These are phyloP conservation scores for Boechera divaricarpa DNA, from an alignment of 345 rosid genomes.

Conservation along the genomic window DNA sequence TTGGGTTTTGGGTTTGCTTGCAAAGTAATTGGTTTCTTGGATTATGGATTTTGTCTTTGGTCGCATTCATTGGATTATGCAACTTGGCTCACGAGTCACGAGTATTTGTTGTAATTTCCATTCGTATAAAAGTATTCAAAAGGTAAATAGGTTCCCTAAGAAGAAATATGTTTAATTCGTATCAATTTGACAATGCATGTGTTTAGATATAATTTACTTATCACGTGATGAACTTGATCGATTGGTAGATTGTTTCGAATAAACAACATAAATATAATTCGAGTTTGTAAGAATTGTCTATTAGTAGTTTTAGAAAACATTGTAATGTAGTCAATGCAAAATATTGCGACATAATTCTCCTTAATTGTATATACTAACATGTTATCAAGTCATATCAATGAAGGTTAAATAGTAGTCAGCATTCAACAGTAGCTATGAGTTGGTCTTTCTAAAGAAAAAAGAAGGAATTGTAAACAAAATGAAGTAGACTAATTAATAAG, in stretches of 20 bases:
- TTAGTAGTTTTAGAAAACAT: background rate
- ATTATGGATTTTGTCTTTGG: constrained; percentile 27
- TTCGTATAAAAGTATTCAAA: background rate
- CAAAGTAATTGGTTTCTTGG: constrained; percentile 35
- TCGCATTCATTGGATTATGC: constrained; percentile 16
- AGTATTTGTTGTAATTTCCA: too few relatives aligned
- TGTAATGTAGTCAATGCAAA: background rate
- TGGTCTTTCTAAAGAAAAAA: background rate
- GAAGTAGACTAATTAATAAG: background rate
- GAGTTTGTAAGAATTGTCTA: background rate
- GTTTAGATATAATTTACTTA: background rate
- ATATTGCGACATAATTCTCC: background rate
- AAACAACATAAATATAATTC: background rate
- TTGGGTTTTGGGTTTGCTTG: constrained; percentile 7
- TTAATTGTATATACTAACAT: background rate
- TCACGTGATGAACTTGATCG: background rate
- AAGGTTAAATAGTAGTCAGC: background rate
- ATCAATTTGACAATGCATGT: background rate
- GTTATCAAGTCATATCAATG: background rate
- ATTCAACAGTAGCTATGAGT: background rate
- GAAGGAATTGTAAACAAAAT: background rate
- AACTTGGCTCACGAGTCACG: background rate
- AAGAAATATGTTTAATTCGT: background rate
- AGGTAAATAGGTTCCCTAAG: constrained; percentile 1
- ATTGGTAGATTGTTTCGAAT: background rate